These are phyloP conservation scores for Crocinoboletus sp. DNA, from an alignment of 1,284 basidiomycete genomes.

Conservation along the genomic window DNA sequence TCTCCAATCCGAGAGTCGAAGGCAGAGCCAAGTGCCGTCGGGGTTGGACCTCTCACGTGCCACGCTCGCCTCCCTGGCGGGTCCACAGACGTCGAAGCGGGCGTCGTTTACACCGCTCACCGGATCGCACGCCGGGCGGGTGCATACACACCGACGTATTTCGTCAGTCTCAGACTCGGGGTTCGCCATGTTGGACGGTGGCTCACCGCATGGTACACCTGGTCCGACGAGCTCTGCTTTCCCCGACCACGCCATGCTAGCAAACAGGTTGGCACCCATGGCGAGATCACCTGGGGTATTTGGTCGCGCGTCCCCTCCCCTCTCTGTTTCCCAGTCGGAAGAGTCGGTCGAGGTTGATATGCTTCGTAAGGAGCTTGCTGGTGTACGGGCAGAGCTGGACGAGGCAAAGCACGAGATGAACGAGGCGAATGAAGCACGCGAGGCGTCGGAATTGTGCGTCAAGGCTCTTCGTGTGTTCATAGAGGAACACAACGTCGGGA, in stretches of 20 bases:
- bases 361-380: slow-evolving; percentile 59
- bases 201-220: slow-evolving; percentile 30
- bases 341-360: slow-evolving; percentile 45
- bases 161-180: slow-evolving; percentile 60
- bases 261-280: slow-evolving; percentile 19
- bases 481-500: slow-evolving; percentile 62
- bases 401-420: slow-evolving; percentile 59
- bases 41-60: slow-evolving; percentile 55
- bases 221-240: slow-evolving; percentile 28
- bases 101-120: slow-evolving; percentile 69
- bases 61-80: slow-evolving; percentile 34
- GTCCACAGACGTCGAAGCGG: slow-evolving; percentile 55
- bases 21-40: slow-evolving; percentile 51
- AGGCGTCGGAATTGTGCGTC: slow-evolving; percentile 85
- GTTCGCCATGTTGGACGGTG: slow-evolving; percentile 30
- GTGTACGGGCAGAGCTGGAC: slow-evolving; percentile 57
- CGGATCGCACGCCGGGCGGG: slow-evolving; percentile 43
- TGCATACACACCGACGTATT: slow-evolving; percentile 57
- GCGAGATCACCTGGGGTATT: slow-evolving; percentile 47
- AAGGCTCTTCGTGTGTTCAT: slow-evolving; percentile 83
- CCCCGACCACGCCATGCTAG: slow-evolving; percentile 19
- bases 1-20: slow-evolving; percentile 78
- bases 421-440: slow-evolving; percentile 78
- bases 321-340: slow-evolving; percentile 31
- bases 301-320: slow-evolving; percentile 42